Evolutionary conservation across 495 filamentous ascomycete species (phyloP), one percentile per base, ranked within the genome.

Genomic region (Pyrenopolyporus hunteri): DNA sequence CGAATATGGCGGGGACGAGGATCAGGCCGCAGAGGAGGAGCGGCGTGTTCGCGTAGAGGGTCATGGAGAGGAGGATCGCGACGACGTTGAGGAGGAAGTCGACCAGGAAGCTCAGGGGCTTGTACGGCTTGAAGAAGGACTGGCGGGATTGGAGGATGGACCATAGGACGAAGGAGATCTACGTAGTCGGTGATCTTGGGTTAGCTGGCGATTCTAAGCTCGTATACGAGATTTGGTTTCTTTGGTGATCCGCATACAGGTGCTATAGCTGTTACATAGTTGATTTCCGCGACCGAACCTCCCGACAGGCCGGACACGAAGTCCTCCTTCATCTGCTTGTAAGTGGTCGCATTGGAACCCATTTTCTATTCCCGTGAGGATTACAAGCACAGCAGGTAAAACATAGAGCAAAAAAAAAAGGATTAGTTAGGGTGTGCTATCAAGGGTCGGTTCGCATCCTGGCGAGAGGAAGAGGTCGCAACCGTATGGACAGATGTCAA

Each of bases 251-350:
- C 31, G 73, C 86, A 66, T 83, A 98, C 94, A 54, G 94, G 87
- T 67, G 91, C 91, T 47, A 94, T 87, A 4, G 88, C 82, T 32
- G 89, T 89, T 40, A 98, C 88, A 57, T 81, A 78, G 64, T 96
- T 93, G 76, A 99, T 93, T 69, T 99, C 94, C 22, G 76, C 70
- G 42, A 97, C 87, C 10, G 82, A 79, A 32, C 93, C 91, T 31
- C 94, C 94, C n/a, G 87, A 85, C 26, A 96, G 85, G 70, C 91
- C 89, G 14, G 93, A 97, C 64, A 99, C 94, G 69, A 96, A 97
- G 52, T 90, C 91, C 80, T 96, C 92, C 73, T 98, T 99, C 45
- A 86, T 82, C 46, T 87, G 82, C 78, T 98, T 99, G 77, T 96
- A 93, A 74, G 79, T 86, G 10, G 73, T 70, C 42, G 71, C 51